Evolutionary conservation across 2,329 filamentous ascomycete genomes (phyloP), one percentile per base, ranked within the genome.

Genomic region (Alternaria conjuncta): DNA sequence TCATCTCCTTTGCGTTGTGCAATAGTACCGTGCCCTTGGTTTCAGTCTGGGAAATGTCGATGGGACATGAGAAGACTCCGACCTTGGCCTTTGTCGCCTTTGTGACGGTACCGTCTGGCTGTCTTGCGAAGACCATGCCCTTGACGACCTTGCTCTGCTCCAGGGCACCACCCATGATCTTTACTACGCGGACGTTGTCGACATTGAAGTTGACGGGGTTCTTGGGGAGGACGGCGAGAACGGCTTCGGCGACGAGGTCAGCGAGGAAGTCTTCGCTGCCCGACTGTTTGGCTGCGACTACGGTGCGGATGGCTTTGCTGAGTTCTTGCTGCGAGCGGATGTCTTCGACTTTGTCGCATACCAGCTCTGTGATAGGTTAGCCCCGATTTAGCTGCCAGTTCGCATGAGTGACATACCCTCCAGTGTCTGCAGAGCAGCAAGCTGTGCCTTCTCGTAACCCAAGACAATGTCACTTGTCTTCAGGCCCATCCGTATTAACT

Each of bases 401-500:
- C 4, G 2, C 25, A 8, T 6, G 28, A 15, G 21, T 15, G 12
- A 74, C 82, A 55, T 78, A 89, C 87, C 87, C 81, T 98, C 94
- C 63, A 99, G 85, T 63, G 89, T 87, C 75, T 95, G 90, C 70
- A 97, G 86, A 59, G 96, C 93, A 80, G 93, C 94, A 75, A 90
- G 90, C 80, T 96, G 93, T 63, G 96, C 96, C 83, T 93, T 93
- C 84, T 99, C 96, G 82, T 97, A 99, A 50, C 96, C 96, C 70
- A 92, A 89, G 66, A 96, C 93, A 80, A 99, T 96, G 84, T 99
- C 96, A 73, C 93, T 95, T n/a, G 95, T 94, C 87, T 98, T 98
- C 76, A 99, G 86, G 30, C 96, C 96, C 93, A 99, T 95, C 65
- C 96, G 89, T 75, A 99, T 86, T 79, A 99, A 85, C 82, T 98